phyloP scores from a whole-genome alignment of 73 alveolate species.

The Loxodes magnus region DNA sequence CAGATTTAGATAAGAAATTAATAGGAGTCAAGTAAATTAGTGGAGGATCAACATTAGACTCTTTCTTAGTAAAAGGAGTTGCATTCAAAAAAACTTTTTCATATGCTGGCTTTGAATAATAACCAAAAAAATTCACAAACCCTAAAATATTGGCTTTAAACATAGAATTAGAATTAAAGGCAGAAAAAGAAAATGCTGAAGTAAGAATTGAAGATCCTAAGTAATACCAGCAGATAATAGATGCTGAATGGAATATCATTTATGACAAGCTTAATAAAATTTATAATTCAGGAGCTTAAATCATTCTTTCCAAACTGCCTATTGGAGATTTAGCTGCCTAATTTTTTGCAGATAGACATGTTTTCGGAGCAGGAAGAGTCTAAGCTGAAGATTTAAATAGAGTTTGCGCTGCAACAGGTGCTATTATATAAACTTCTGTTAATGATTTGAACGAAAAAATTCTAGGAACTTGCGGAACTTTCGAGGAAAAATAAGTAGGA shows the following conservation, averaged over 20 bases:
- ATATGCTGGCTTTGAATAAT: conserved; percentile 95
- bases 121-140: conserved; percentile 84
- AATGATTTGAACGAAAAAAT: conserved; percentile 59
- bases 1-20: conserved; percentile 48
- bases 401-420: conserved; percentile 93
- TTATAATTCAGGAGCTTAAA: conserved; percentile 80
- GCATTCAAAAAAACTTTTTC: conserved; percentile 95
- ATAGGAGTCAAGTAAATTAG: conserved; percentile 85
- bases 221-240: conserved; percentile 83
- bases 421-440: conserved; percentile 76
- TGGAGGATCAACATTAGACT: conserved; percentile 83
- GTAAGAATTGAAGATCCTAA: conserved; percentile 91
- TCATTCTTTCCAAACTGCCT: conserved; percentile 89
- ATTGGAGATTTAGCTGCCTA: conserved; percentile 95
- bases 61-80: conserved; percentile 85
- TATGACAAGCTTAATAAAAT: conserved; percentile 86
- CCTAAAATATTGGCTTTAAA: conserved; percentile 81
- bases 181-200: conserved; percentile 93
- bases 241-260: conserved; percentile 97
- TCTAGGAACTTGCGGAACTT: conserved; percentile 86
- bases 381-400: conserved; percentile 80
- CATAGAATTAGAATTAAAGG: conserved; percentile 88
- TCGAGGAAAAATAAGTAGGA: conserved; percentile 94
- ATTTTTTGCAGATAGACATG: conserved; percentile 83
- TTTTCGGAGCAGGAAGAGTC: conserved; percentile 93